phyloP scores from a whole-genome alignment of 2,329 filamentous ascomycete genomes.

The Fusarium globosum region DNA sequence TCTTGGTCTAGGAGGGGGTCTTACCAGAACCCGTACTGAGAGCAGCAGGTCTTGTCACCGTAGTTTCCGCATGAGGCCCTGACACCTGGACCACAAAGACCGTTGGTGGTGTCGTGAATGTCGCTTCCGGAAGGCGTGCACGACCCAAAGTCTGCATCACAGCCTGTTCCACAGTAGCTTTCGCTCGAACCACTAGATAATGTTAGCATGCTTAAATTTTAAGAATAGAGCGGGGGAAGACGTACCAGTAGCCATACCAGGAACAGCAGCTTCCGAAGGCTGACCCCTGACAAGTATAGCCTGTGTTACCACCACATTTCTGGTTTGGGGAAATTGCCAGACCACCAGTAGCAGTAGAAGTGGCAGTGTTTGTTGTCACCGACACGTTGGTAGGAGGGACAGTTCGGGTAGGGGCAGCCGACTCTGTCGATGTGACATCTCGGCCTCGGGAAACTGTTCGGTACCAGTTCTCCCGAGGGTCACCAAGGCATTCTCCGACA shows the following conservation, averaged over 20 bases:
- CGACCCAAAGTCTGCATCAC: constrained; percentile 50
- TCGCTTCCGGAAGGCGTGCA: constrained; percentile 43
- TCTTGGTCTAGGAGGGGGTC: constrained; percentile 1
- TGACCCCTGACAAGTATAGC: constrained; percentile 52
- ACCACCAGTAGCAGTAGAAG: constrained; percentile 33
- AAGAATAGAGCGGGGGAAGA: background rate
- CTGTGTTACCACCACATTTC: constrained; percentile 50
- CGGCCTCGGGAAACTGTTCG: constrained; percentile 45
- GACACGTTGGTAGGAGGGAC: constrained; percentile 15
- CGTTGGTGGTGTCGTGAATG: constrained; percentile 50
- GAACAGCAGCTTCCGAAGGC: constrained; percentile 55
- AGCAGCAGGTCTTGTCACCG: constrained; percentile 52
- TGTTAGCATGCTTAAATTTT: constrained; percentile 12
- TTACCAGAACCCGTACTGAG: constrained; percentile 51
- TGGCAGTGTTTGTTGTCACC: constrained; percentile 23
- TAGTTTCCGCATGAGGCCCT: constrained; percentile 49
- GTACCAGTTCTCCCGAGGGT: constrained; percentile 65
- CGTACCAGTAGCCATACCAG: constrained; percentile 55
- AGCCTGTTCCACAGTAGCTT: constrained; percentile 53
- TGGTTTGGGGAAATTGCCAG: constrained; percentile 49
- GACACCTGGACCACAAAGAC: constrained; percentile 49
- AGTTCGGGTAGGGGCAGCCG: constrained; percentile 22
- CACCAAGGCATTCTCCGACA: constrained; percentile 67
- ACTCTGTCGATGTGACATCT: constrained; percentile 11
- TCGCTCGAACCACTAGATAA: constrained; percentile 46